Percentiles rank a stretch among this genome's conserved stretches.
These are phyloP conservation scores for Lathyrus tuberosus DNA, from an alignment of 306 rosid species.

Conservation along the genomic window DNA sequence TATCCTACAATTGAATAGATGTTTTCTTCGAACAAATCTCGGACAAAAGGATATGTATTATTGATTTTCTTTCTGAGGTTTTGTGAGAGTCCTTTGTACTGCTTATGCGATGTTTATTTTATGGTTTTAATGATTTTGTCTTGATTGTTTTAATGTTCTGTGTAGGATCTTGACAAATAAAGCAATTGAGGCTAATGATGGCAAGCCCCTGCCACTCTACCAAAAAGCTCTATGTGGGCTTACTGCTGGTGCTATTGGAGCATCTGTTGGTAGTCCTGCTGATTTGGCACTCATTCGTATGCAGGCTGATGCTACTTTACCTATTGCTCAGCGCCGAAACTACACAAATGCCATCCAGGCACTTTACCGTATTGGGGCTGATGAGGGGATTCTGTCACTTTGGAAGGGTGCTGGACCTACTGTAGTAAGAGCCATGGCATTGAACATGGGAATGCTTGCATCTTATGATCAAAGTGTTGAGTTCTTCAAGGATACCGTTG, in stretches of 20 bases:
- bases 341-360: conserved; percentile 97
- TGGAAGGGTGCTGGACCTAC: conserved; percentile 99
- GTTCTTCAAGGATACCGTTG: conserved; percentile 82
- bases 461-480: conserved; percentile 97
- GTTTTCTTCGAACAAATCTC: not conserved
- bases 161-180: conserved; percentile 78
- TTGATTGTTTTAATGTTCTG: not conserved
- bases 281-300: conserved; percentile 97
- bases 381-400: conserved; percentile 91
- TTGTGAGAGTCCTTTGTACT: not conserved
- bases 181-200: conserved; percentile 96
- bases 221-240: conserved; percentile 98
- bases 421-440: conserved; percentile 97
- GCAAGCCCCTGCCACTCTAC: conserved; percentile 96
- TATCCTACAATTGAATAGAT: not conserved
- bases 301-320: conserved; percentile 98
- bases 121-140: not conserved
- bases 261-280: conserved; percentile 89
- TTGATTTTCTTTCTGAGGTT: not conserved
- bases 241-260: conserved; percentile 99
- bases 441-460: conserved; percentile 99
- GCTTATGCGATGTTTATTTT: no score
- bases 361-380: conserved; percentile 75
- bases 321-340: conserved; percentile 86
- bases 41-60: not conserved